Percentiles rank a stretch among this genome's conserved stretches.
Evolutionary conservation across 1,284 basidiomycete species (phyloP).

Genomic region (Anthracocystis setariae): DNA sequence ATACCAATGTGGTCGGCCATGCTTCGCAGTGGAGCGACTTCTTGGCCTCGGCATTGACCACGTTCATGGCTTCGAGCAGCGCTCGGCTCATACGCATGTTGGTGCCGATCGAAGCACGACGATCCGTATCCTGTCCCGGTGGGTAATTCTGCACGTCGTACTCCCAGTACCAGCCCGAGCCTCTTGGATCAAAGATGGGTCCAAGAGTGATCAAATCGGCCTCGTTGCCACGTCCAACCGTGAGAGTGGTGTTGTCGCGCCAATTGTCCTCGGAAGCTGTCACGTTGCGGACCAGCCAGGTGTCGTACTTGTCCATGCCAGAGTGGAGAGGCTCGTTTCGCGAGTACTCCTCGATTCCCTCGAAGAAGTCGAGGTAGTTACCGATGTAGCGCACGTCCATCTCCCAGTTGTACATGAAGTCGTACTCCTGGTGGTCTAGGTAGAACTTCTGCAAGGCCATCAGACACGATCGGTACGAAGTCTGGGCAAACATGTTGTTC

Average conservation of each 20-base stretch:
- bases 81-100: constrained; percentile 67
- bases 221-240: constrained; percentile 59
- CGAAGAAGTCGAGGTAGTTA: constrained; percentile 67
- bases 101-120: constrained; percentile 66
- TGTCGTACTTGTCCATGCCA: constrained; percentile 68
- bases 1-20: constrained; percentile 66
- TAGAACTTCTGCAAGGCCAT: constrained; percentile 68
- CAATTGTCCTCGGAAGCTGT: constrained; percentile 63
- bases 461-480: constrained; percentile 66
- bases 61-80: constrained; percentile 67
- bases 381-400: constrained; percentile 68
- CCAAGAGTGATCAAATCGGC: constrained; percentile 67
- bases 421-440: constrained; percentile 67
- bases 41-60: constrained; percentile 67
- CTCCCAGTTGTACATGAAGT: constrained; percentile 68
- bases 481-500: constrained; percentile 67
- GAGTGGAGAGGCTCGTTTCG: constrained; percentile 63
- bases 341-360: constrained; percentile 65
- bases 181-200: constrained; percentile 67
- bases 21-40: constrained; percentile 67
- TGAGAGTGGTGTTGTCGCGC: constrained; percentile 52
- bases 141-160: constrained; percentile 68
- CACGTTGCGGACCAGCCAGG: constrained; percentile 65
- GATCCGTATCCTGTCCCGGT: constrained; percentile 59
- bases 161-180: constrained; percentile 68